Base-by-base conservation (phyloP, 1,284 basidiomycete species). In the Austroboletus niveus region DNA sequence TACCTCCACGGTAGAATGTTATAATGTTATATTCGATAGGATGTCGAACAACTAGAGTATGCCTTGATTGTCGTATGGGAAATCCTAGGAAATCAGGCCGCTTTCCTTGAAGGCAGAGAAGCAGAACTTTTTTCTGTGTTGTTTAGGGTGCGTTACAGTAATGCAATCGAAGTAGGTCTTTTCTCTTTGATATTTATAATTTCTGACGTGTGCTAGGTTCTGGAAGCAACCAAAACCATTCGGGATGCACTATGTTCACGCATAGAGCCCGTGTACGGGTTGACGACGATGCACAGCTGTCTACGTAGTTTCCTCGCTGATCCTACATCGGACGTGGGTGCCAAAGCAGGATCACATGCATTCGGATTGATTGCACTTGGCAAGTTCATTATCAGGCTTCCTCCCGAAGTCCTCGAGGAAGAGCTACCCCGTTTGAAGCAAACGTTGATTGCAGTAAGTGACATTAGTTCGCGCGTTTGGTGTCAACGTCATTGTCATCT, bases 381-480 rank as follows among this genome's bases (percentile, higher is more conserved):
- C 34, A 90, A 87, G 67, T 89, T 92, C 59, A 83, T 90, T 57
- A 69, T 92, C 55, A 80, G 85, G 35, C 72, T 93, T 20, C 90
- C 90, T 10, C 75, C 80, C 9, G 90, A 92, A 63, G 84, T 93
- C 41, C 79, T 92, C 31, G 91, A 93, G 67, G 91, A 93, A 56
- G 90, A 92, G 59, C 65, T 93, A 44, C 90, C 90, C 42, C 81
- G 88, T 34, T 66, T 91, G 48, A 84, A 82, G 61, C 69, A 64
- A 24, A 87, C 88, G 5, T 65, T 93, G 56, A 86, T 86, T 42
- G 74, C 78, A 42, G 89, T 89, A 54, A 60, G 85, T 73, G 41
- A 17, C 7, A 8, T 43, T 36, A 49, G 55, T 45, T 14, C 8
- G 17, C 8, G 3, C 5, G 5, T 40, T 12, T 44, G 10, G 8